A percentile compares a stretch with the other conserved stretches of the same genome.
Evolutionary conservation across 805 yeast species (phyloP).

Genomic region (Metschnikowia noctiluminum): DNA sequence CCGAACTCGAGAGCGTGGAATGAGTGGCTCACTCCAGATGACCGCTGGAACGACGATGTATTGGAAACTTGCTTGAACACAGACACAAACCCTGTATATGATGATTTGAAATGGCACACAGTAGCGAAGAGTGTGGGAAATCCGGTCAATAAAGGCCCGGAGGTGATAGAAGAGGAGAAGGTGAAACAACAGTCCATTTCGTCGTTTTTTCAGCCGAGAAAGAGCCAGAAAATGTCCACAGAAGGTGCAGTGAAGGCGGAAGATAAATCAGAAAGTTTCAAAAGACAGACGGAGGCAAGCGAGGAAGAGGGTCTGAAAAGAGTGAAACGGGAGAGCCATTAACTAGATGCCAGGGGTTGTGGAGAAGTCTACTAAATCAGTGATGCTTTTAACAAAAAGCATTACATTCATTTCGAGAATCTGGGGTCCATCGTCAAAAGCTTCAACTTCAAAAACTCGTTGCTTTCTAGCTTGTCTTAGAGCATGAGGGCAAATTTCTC

Average conservation of each 20-base stretch:
- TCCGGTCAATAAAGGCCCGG: constrained; percentile 42
- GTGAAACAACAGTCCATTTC: constrained; percentile 14
- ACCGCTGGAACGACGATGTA: constrained; percentile 39
- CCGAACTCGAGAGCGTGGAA: constrained; percentile 59
- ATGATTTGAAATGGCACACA: constrained; percentile 46
- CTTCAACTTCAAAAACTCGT: too few species aligned
- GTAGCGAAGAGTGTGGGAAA: constrained; percentile 68
- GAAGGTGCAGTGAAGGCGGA: neutral
- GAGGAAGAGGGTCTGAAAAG: neutral
- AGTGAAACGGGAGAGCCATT: neutral
- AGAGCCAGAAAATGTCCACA: neutral
- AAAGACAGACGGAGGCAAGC: neutral
- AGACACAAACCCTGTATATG: constrained; percentile 26
- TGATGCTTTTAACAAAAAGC: too few species aligned
- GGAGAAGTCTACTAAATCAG: too few species aligned
- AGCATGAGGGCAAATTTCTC: too few species aligned
- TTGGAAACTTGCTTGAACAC: constrained; percentile 38
- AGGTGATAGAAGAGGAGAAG: constrained; percentile 30
- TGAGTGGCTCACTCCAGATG: constrained; percentile 55
- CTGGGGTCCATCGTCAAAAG: too few species aligned
- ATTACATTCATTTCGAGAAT: too few species aligned
- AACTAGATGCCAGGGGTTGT: too few species aligned
- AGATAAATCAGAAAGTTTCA: neutral
- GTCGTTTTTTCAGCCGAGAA: constrained; percentile 13
- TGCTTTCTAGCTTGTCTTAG: too few species aligned